Base-by-base conservation (phyloP, 345 rosid genomes). In the Crucihimalaya himalaica region DNA sequence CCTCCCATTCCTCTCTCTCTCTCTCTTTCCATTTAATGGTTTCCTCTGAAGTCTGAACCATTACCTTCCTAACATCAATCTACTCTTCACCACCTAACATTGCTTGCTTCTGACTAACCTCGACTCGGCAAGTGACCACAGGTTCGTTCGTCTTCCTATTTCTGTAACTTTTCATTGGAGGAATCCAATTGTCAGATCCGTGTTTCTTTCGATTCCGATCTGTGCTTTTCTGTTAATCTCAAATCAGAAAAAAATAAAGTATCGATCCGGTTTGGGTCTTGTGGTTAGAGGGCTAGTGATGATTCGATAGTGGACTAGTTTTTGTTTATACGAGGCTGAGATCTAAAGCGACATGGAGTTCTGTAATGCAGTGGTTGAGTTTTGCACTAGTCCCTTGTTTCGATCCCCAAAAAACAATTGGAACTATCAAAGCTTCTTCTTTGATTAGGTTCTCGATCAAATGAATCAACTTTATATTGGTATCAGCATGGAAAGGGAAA, bases 1-100 rank as follows among this genome's bases (percentile, higher is more conserved):
- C 59, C 80, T 83, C 73, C 78, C 80, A 40, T 29, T 66, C 52
- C 51, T 56, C 64, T 52, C 21, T 72, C 51, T 57, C 65, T 53
- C 65, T 52, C 23, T 72, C 52, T 57, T 54, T 52, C 12, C 51
- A 11, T 34, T 48, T 66, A 57, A 25, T 68, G 48, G 69, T 37
- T 79, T 57, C 8, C 50, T 62, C n/a, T 50, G 14, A 60, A 34
- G n/a, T 62, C 34, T 28, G 14, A 60, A 34, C 69, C 50, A 19
- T 51, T 59, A 14, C 23, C 55, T 27, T 65, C 50, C 42, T 62
- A 40, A 58, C 59, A 4, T 0, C 52, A 54, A 68, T 51, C 69
- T 31, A 55, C 78, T 73, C 72, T 25, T 12, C 12, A 6, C 66
- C 16, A 57, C 67, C 78, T 66, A 47, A 32, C 57, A 73, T 16